Percentiles rank a stretch among this genome's conserved stretches.
Conservation (phyloP, 371 early-diverging fungal genomes). For the Dinochytrium kinnereticum region DNA sequence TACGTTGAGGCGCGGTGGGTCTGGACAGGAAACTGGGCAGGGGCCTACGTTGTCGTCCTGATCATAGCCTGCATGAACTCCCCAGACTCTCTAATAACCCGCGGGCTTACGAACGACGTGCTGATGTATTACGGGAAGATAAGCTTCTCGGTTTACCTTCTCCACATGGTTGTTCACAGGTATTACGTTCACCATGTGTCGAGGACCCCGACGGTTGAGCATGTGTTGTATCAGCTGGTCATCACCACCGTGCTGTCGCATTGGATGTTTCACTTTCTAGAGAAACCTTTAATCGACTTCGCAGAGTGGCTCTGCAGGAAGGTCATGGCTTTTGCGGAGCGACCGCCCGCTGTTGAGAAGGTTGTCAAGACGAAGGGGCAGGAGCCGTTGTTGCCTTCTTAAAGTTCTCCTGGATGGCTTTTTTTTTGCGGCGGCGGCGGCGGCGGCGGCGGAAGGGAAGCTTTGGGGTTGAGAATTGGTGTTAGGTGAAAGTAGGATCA, state of each 20-base stretch:
- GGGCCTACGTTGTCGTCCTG: background rate
- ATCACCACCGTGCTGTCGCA: background rate
- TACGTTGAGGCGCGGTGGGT: background rate
- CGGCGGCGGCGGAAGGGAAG: too few species aligned
- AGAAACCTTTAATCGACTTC: background rate
- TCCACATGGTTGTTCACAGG: background rate
- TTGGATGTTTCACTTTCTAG: background rate
- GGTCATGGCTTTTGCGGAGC: background rate
- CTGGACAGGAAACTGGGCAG: background rate
- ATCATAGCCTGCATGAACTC: background rate
- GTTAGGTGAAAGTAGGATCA: background rate
- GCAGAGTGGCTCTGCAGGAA: background rate
- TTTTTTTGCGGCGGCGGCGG: too few species aligned
- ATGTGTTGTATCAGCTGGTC: background rate
- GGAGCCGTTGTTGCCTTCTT: background rate
- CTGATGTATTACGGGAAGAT: background rate
- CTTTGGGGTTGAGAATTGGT: too few species aligned
- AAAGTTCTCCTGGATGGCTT: too few species aligned
- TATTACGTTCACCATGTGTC: background rate
- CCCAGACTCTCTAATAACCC: background rate
- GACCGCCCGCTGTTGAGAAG: background rate
- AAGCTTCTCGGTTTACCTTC: background rate
- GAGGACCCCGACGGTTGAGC: background rate
- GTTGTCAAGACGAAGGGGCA: background rate
- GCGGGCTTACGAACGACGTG: background rate